Percentiles rank a stretch among this genome's conserved stretches.
These are phyloP conservation scores for Leucaena leucocephala DNA, from an alignment of 306 rosid genomes.

Conservation along the genomic window DNA sequence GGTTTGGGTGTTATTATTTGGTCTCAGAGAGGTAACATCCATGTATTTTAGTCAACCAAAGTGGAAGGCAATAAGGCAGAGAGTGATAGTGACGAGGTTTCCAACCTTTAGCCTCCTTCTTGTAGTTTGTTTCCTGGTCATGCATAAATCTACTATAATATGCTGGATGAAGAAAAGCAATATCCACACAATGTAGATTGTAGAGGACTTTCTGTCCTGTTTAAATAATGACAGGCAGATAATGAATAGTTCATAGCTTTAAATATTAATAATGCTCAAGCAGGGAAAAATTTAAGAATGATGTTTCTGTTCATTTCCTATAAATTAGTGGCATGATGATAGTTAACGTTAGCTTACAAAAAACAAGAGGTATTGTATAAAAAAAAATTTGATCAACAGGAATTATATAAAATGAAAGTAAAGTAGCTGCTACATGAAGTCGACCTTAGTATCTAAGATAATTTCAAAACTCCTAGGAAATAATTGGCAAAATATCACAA, in stretches of 20 bases:
- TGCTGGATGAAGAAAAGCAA: slow-evolving; percentile 18
- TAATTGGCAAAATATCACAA: not conserved
- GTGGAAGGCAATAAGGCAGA: slow-evolving; percentile 41
- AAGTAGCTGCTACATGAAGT: not conserved
- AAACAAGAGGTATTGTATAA: slow-evolving; percentile 7
- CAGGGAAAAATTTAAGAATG: not conserved
- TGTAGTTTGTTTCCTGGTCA: slow-evolving; percentile 21
- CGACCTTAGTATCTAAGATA: slow-evolving; percentile 13
- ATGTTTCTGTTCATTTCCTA: not conserved
- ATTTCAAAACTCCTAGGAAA: not conserved
- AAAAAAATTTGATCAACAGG: no score
- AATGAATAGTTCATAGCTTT: slow-evolving; percentile 9
- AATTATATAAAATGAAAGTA: no score
- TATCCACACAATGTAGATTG: slow-evolving; percentile 10
- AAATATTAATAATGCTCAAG: not conserved
- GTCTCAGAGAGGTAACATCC: slow-evolving; percentile 50
- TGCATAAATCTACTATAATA: slow-evolving; percentile 11
- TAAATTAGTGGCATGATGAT: not conserved
- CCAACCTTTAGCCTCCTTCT: slow-evolving; percentile 23
- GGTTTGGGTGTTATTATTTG: slow-evolving; percentile 39
- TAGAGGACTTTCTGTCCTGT: not conserved
- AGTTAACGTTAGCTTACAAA: not conserved
- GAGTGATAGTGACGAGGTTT: slow-evolving; percentile 29
- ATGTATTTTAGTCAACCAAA: slow-evolving; percentile 45
- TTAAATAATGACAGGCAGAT: slow-evolving; percentile 30